Conservation (phyloP, 2,329 filamentous ascomycete genomes). For the Blumeriella jaapii region DNA sequence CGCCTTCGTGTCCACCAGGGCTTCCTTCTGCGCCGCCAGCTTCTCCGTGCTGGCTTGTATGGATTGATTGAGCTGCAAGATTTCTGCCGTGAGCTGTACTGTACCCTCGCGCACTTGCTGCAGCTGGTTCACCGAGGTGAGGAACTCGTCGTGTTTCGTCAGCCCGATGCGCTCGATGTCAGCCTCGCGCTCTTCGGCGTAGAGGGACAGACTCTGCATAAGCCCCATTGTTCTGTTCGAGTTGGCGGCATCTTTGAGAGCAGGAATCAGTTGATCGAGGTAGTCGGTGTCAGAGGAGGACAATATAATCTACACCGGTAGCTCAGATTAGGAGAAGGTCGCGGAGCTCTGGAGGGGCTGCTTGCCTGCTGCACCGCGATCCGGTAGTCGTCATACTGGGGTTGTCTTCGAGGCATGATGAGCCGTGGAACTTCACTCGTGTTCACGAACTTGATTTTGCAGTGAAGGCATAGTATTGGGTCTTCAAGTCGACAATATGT, state of each 20-base stretch:
- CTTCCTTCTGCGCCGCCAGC: slow-evolving; percentile 87
- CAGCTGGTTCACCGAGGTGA: slow-evolving; percentile 87
- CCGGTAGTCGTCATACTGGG: slow-evolving; percentile 26
- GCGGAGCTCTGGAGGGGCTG: not conserved
- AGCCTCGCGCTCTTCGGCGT: slow-evolving; percentile 74
- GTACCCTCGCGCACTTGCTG: slow-evolving; percentile 85
- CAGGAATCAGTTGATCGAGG: slow-evolving; percentile 87
- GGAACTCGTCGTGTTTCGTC: slow-evolving; percentile 93
- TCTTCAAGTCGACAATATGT: too few species aligned
- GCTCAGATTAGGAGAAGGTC: slow-evolving; percentile 9
- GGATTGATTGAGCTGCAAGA: slow-evolving; percentile 82
- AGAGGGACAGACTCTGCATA: slow-evolving; percentile 66
- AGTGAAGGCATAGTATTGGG: not conserved
- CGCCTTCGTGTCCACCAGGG: slow-evolving; percentile 80
- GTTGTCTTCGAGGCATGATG: slow-evolving; percentile 20
- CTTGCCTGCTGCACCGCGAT: slow-evolving; percentile 25
- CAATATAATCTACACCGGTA: slow-evolving; percentile 63
- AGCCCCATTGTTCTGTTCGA: slow-evolving; percentile 63
- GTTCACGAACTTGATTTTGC: not conserved
- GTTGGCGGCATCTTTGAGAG: slow-evolving; percentile 78
- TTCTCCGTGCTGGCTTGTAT: slow-evolving; percentile 94
- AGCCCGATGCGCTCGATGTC: slow-evolving; percentile 94
- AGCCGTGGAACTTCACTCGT: not conserved
- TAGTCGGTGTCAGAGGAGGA: slow-evolving; percentile 88
- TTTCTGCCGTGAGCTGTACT: slow-evolving; percentile 77